A percentile compares a stretch with the other conserved stretches of the same genome.
Conservation (phyloP, 2,329 filamentous ascomycete species). For the Bipolaris bicolor region DNA sequence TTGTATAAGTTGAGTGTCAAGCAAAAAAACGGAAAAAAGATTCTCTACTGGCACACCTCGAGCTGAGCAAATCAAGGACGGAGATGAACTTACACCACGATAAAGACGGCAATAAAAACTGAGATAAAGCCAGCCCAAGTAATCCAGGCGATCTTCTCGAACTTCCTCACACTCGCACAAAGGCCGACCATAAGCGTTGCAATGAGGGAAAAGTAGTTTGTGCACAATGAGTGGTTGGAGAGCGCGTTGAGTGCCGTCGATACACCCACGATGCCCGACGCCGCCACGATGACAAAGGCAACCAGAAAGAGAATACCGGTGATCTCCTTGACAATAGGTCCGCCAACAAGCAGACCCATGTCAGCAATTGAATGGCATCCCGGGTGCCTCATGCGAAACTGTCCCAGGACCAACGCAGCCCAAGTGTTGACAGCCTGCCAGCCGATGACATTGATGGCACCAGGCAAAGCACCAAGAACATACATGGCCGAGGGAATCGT, state of each 20-base stretch:
- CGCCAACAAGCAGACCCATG: conserved; percentile 65
- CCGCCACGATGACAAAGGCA: conserved; percentile 63
- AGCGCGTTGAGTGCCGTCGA: conserved; percentile 67
- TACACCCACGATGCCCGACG: conserved; percentile 65
- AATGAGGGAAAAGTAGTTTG: conserved; percentile 65
- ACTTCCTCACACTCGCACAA: conserved; percentile 62
- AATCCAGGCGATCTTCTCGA: conserved; percentile 67
- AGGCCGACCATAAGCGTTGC: conserved; percentile 59
- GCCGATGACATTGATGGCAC: conserved; percentile 55
- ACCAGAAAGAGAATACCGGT: conserved; percentile 62
- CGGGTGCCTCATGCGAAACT: conserved; percentile 59
- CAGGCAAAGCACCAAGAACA: conserved; percentile 56
- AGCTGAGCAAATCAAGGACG: background rate
- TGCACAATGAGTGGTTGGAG: conserved; percentile 64
- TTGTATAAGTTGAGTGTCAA: background rate
- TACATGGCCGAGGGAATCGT: conserved; percentile 58
- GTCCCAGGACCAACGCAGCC: conserved; percentile 56
- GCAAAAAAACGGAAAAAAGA: background rate
- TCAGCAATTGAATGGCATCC: conserved; percentile 62
- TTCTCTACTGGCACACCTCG: background rate
- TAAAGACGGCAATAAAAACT: conserved; percentile 64
- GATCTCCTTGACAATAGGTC: conserved; percentile 59
- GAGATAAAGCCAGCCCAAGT: conserved; percentile 66
- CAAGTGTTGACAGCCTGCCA: conserved; percentile 59
- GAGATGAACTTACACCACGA: conserved; percentile 53